These are phyloP conservation scores for Choiromyces venosus DNA, from an alignment of 495 filamentous ascomycete species.

Conservation along the genomic window DNA sequence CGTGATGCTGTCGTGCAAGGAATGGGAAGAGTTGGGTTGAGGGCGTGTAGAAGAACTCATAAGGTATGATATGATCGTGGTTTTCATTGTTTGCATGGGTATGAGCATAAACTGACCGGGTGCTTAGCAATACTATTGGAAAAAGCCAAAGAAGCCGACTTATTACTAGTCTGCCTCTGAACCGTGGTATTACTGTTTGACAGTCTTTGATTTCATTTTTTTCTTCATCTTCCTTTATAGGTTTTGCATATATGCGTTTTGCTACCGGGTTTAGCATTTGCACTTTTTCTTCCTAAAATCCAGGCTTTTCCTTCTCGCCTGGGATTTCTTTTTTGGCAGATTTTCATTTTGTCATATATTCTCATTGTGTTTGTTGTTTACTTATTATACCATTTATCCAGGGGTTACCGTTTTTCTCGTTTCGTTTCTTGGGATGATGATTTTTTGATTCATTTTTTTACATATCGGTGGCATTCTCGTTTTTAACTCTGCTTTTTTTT, in stretches of 20 bases:
- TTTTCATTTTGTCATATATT: neutral
- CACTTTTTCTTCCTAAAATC: neutral
- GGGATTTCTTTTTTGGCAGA: neutral
- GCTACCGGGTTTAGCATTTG: slow-evolving; percentile 3
- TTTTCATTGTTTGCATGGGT: slow-evolving; percentile 14
- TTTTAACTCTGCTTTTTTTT: neutral
- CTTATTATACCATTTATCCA: neutral
- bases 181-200: neutral
- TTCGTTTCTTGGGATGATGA: slow-evolving; percentile 2
- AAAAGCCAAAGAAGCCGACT: slow-evolving; percentile 57
- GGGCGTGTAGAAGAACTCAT: slow-evolving; percentile 86
- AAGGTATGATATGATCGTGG: slow-evolving; percentile 60
- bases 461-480: slow-evolving; percentile 7
- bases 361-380: neutral
- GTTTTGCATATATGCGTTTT: slow-evolving; percentile 3
- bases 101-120: slow-evolving; percentile 35
- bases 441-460: slow-evolving; percentile 7
- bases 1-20: slow-evolving; percentile 78
- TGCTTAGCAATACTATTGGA: slow-evolving; percentile 87
- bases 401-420: neutral
- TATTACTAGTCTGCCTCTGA: slow-evolving; percentile 14
- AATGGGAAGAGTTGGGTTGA: slow-evolving; percentile 76
- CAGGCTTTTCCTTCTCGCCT: neutral
- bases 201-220: neutral
- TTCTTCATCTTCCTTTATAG: neutral